Evolutionary conservation across 1,284 basidiomycete genomes (phyloP).

Genomic region (Phellopilus nigrolimitatus): DNA sequence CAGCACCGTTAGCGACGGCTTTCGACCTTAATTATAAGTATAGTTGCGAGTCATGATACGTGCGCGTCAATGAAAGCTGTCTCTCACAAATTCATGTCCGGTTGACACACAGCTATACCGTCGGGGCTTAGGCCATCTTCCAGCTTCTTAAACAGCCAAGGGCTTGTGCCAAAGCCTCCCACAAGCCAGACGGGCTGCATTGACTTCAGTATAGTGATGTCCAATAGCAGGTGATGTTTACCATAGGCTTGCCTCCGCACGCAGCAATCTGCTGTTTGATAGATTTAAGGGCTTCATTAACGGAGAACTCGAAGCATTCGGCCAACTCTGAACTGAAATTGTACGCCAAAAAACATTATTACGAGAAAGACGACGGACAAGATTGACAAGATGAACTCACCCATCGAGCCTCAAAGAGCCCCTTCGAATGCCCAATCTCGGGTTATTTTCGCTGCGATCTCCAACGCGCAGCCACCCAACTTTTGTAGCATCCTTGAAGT

Average conservation of each 20-base stretch:
- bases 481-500: conserved; percentile 62
- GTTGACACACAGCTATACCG: conserved; percentile 58
- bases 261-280: conserved; percentile 65
- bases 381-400: conserved; percentile 32
- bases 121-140: conserved; percentile 54
- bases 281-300: conserved; percentile 62
- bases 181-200: conserved; percentile 70
- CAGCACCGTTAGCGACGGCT: conserved; percentile 75
- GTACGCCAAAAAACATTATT: no score
- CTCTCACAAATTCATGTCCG: conserved; percentile 71
- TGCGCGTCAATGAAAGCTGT: conserved; percentile 20
- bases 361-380: not conserved
- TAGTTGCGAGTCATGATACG: not conserved
- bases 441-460: conserved; percentile 67
- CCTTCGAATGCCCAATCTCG: conserved; percentile 56
- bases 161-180: conserved; percentile 73
- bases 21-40: conserved; percentile 49
- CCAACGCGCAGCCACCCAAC: conserved; percentile 68
- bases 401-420: conserved; percentile 67
- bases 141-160: conserved; percentile 69
- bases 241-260: conserved; percentile 59
- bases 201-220: not conserved
- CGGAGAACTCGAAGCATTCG: conserved; percentile 68
- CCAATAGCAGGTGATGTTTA: not conserved
- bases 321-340: no score